phyloP scores from a whole-genome alignment of 2,329 filamentous ascomycete species.

The Sarocladium oryzae region DNA sequence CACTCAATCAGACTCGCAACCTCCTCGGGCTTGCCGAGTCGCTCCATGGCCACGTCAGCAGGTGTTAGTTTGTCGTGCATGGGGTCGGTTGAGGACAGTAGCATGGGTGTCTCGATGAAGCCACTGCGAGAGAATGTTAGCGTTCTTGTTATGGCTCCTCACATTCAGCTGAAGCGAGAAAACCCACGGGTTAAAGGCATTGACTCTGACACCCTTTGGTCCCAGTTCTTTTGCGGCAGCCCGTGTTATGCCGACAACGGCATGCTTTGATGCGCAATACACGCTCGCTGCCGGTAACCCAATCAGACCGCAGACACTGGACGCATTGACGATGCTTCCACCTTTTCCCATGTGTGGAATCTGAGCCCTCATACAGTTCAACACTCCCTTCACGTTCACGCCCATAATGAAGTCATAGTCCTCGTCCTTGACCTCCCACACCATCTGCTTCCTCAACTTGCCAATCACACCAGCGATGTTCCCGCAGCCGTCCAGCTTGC shows the following conservation, averaged over 20 bases:
- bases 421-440: conserved; percentile 26
- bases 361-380: conserved; percentile 41
- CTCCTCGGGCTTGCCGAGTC: conserved; percentile 3
- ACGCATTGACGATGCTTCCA: conserved; percentile 40
- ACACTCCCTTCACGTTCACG: conserved; percentile 38
- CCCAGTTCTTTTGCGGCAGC: conserved; percentile 18
- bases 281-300: conserved; percentile 21
- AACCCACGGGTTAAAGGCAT: conserved; percentile 20
- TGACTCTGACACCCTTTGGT: conserved; percentile 17
- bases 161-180: not conserved
- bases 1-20: conserved; percentile 6
- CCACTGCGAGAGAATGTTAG: not conserved
- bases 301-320: conserved; percentile 31
- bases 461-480: conserved; percentile 26
- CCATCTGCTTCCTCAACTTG: conserved; percentile 6
- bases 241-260: conserved; percentile 19
- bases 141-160: not conserved
- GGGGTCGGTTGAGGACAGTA: not conserved
- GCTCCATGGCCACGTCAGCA: not conserved
- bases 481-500: conserved; percentile 34
- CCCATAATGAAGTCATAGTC: conserved; percentile 34
- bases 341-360: conserved; percentile 21
- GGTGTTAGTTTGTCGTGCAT: not conserved
- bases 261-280: conserved; percentile 21
- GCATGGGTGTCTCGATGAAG: conserved; percentile 7